Evolutionary conservation across 2,329 filamentous ascomycete genomes (phyloP).

Genomic region (Drechslerella stenobrocha): DNA sequence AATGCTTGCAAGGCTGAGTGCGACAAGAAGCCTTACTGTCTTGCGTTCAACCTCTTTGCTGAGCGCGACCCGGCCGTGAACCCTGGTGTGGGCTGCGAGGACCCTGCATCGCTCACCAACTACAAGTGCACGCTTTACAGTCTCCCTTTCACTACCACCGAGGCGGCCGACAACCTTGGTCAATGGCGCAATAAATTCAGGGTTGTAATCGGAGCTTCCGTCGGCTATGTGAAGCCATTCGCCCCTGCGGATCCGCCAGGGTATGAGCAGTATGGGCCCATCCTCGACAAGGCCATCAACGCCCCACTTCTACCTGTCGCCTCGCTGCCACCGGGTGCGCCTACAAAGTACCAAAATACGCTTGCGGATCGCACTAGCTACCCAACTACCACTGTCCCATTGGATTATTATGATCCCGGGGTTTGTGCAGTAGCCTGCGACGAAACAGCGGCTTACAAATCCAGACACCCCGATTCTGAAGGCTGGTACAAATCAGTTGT

Average conservation of each 20-base stretch:
- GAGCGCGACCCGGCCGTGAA: constrained; percentile 52
- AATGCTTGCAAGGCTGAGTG: constrained; percentile 47
- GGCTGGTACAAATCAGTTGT: too few relatives aligned
- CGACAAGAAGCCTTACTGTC: constrained; percentile 48
- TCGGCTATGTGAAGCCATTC: constrained; percentile 40
- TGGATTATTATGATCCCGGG: constrained; percentile 24
- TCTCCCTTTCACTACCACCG: constrained; percentile 53
- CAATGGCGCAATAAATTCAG: constrained; percentile 44
- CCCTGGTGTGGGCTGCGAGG: constrained; percentile 54
- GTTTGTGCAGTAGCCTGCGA: constrained; percentile 48
- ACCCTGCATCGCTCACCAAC: constrained; percentile 55
- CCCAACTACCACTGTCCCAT: constrained; percentile 25
- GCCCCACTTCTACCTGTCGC: constrained; percentile 18
- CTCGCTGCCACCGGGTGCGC: too few relatives aligned
- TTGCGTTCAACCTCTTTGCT: constrained; percentile 51
- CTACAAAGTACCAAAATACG: background rate
- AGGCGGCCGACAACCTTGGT: constrained; percentile 48
- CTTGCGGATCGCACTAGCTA: constrained; percentile 24
- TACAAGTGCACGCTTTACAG: constrained; percentile 57
- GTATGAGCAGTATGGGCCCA: constrained; percentile 20
- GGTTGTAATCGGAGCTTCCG: constrained; percentile 33
- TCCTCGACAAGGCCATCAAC: constrained; percentile 31
- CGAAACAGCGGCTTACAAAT: constrained; percentile 48
- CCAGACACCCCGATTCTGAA: constrained; percentile 40
- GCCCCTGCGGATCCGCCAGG: constrained; percentile 10